A percentile compares a stretch with the other conserved stretches of the same genome.
Conservation (phyloP, 352 stramenopile genomes). For the Phytophthora hibernalis region DNA sequence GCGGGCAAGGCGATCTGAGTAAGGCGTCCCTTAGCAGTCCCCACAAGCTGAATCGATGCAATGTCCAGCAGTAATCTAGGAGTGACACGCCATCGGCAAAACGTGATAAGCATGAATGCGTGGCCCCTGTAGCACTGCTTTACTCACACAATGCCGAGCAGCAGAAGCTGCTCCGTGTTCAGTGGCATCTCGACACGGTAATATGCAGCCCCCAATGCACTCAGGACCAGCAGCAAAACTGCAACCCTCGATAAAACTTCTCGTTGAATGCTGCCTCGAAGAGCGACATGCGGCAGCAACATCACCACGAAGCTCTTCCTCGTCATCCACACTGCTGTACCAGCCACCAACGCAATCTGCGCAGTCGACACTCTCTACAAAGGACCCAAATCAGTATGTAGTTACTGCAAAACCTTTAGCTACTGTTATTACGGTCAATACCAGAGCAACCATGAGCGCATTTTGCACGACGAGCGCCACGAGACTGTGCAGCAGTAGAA, state of each 20-base stretch:
- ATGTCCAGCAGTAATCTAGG: constrained; percentile 39
- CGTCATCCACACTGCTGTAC: constrained; percentile 53
- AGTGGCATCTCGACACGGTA: constrained; percentile 11
- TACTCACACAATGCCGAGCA: constrained; percentile 33
- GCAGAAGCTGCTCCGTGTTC: constrained; percentile 14
- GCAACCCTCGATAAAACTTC: constrained; percentile 16
- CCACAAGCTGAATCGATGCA: constrained; percentile 24
- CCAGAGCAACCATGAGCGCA: constrained; percentile 50
- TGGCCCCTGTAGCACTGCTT: neutral
- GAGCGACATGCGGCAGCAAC: constrained; percentile 18
- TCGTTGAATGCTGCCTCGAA: constrained; percentile 2
- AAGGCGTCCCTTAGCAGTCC: constrained; percentile 13
- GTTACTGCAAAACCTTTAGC: neutral
- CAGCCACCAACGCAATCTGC: constrained; percentile 37
- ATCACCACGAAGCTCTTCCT: constrained; percentile 29
- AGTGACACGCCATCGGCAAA: neutral
- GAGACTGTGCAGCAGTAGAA: constrained; percentile 47
- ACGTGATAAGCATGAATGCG: neutral
- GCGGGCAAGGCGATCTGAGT: constrained; percentile 32
- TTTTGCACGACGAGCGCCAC: constrained; percentile 48
- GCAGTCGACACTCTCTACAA: constrained; percentile 37
- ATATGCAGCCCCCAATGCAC: constrained; percentile 10
- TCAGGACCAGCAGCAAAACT: neutral
- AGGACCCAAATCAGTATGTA: neutral
- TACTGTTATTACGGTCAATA: constrained; percentile 15